These are phyloP conservation scores for Auricularia heimuer DNA, from an alignment of 768 basidiomycete genomes.

Conservation along the genomic window DNA sequence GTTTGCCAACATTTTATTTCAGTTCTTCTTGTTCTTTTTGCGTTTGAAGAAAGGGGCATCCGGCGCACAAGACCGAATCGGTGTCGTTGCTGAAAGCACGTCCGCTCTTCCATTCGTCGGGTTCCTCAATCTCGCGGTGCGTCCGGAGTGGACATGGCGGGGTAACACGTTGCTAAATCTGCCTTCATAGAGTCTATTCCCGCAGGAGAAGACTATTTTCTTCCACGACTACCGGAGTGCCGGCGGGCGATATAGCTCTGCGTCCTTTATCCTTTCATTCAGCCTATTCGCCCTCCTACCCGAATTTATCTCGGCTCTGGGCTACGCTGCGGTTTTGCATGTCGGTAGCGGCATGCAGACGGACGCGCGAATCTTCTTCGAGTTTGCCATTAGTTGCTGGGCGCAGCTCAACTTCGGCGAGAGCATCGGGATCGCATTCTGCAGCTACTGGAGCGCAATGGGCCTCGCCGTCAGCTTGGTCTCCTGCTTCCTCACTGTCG, in stretches of 20 bases:
- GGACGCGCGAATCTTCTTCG: not conserved
- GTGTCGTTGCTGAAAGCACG: slow-evolving; percentile 20
- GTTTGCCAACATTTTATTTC: not conserved
- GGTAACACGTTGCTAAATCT: not conserved
- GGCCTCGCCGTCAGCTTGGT: not conserved
- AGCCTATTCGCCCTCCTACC: slow-evolving; percentile 15
- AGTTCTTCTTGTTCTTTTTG: slow-evolving; percentile 29
- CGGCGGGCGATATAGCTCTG: slow-evolving; percentile 26
- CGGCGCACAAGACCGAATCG: slow-evolving; percentile 32
- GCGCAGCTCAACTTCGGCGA: not conserved
- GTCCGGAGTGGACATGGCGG: not conserved
- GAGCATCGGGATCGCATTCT: not conserved
- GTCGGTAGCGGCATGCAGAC: not conserved
- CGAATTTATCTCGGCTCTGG: slow-evolving; percentile 14
- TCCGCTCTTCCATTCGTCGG: slow-evolving; percentile 28
- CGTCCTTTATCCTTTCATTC: slow-evolving; percentile 25
- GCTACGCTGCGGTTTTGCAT: not conserved
- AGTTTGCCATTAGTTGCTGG: not conserved
- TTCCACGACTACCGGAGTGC: slow-evolving; percentile 31
- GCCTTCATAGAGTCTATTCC: slow-evolving; percentile 27
- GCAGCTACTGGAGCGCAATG: slow-evolving; percentile 1
- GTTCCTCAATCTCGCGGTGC: slow-evolving; percentile 15
- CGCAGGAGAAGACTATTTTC: slow-evolving; percentile 32
- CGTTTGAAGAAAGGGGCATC: slow-evolving; percentile 26
- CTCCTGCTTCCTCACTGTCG: not conserved